Percentiles rank a stretch among this genome's conserved stretches.
These are phyloP conservation scores for Nicotiana knightiana DNA, from an alignment of 257 asterid species.

Conservation along the genomic window DNA sequence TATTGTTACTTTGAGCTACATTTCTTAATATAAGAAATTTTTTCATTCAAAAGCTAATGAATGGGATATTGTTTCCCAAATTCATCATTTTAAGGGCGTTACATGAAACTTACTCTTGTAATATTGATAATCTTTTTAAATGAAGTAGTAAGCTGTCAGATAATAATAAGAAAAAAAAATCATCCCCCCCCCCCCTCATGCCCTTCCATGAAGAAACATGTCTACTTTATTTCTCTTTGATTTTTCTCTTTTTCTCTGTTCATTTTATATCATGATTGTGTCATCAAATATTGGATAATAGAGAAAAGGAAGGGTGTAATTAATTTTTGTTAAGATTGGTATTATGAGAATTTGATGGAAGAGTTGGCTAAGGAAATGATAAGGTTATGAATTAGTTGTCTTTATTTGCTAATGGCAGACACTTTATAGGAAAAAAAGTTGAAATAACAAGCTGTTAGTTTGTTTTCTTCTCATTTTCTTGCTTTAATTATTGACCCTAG, in stretches of 20 bases:
- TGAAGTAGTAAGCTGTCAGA: neutral
- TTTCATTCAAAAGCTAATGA: too few species aligned
- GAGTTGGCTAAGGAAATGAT: neutral
- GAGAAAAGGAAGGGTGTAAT: neutral
- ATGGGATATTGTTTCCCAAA: too few species aligned
- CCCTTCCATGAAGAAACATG: neutral
- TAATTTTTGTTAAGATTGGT: neutral
- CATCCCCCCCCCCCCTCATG: too few species aligned
- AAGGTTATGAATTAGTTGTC: slow-evolving; percentile 14
- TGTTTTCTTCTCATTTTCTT: neutral
- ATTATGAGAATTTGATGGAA: neutral
- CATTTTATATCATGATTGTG: neutral
- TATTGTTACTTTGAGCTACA: too few species aligned
- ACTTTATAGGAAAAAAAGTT: neutral
- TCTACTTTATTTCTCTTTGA: neutral
- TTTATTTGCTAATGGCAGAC: slow-evolving; percentile 17
- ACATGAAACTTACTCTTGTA: too few species aligned
- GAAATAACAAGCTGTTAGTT: neutral
- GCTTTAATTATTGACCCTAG: neutral
- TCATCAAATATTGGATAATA: neutral
- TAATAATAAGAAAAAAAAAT: too few species aligned
- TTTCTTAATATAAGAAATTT: too few species aligned
- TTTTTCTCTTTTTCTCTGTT: neutral
- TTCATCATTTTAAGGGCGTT: too few species aligned
- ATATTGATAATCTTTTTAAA: neutral